Conservation (phyloP, 208 protist species). For the Acanthamoeba sp. region DNA sequence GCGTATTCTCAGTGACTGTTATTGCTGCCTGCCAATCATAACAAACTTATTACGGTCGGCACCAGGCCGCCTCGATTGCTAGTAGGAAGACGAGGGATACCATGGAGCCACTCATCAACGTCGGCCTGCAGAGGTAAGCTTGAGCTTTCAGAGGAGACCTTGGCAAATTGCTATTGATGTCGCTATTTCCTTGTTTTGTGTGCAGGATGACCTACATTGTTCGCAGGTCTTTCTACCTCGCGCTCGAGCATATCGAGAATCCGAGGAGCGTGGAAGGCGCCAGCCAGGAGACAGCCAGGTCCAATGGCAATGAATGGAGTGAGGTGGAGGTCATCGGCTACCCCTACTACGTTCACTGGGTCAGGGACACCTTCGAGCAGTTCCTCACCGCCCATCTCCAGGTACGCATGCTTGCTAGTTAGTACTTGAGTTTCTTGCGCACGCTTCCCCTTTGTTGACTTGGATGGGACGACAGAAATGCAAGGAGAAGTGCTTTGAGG, state of each 20-base stretch:
- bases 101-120: constrained; percentile 19
- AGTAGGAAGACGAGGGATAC: constrained; percentile 22
- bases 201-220: constrained; percentile 24
- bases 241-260: background rate
- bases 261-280: background rate
- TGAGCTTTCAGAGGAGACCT: too few relatives aligned
- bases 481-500: constrained; percentile 54
- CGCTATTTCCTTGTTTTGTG: background rate
- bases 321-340: constrained; percentile 55
- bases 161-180: too few relatives aligned
- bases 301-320: background rate
- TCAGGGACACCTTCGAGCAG: constrained; percentile 21
- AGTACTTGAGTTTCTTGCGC: background rate
- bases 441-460: background rate
- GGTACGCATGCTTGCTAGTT: background rate
- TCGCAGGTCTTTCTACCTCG: background rate
- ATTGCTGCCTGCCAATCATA: background rate
- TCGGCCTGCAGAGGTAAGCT: constrained; percentile 23
- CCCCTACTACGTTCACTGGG: constrained; percentile 28
- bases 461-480: background rate
- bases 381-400: constrained; percentile 36
- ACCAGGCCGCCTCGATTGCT: background rate
- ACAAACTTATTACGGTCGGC: too few relatives aligned
- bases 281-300: background rate
- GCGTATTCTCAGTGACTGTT: background rate